Conservation (phyloP, 257 asterid genomes). For the Schizonepeta tenuifolia region DNA sequence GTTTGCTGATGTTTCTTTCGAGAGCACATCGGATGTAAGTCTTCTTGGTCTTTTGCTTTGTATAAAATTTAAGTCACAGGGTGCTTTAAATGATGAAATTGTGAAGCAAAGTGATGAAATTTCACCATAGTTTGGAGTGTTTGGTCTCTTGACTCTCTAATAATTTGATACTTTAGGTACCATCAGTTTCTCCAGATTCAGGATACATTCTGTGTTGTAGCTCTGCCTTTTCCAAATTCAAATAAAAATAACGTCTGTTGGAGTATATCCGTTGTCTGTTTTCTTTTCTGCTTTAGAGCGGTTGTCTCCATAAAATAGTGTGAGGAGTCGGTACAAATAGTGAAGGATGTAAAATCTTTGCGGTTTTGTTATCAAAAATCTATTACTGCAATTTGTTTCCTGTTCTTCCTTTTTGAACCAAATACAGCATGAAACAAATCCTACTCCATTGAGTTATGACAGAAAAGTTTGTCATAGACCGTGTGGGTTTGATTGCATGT, state of each 20-base stretch:
- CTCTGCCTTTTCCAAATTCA: constrained; percentile 1
- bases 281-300: constrained; percentile 1
- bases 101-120: constrained; percentile 10
- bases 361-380: constrained; percentile 21
- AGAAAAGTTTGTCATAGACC: background rate
- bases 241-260: background rate
- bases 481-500: background rate
- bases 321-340: background rate
- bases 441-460: constrained; percentile 15
- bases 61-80: constrained; percentile 19
- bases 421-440: background rate
- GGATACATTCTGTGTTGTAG: background rate
- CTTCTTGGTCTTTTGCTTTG: constrained; percentile 16
- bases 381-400: background rate
- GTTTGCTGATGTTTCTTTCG: constrained; percentile 80
- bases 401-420: background rate
- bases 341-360: constrained; percentile 8
- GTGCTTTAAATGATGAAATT: constrained; percentile 12
- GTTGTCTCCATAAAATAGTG: constrained; percentile 14
- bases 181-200: constrained; percentile 14
- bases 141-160: constrained; percentile 17
- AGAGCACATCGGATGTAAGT: constrained; percentile 84
- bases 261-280: background rate
- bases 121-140: constrained; percentile 24
- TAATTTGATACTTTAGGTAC: background rate